Evolutionary conservation across 2,329 filamentous ascomycete species (phyloP), one percentile per base, ranked within the genome.

Genomic region (Exophiala lecanii-corni): DNA sequence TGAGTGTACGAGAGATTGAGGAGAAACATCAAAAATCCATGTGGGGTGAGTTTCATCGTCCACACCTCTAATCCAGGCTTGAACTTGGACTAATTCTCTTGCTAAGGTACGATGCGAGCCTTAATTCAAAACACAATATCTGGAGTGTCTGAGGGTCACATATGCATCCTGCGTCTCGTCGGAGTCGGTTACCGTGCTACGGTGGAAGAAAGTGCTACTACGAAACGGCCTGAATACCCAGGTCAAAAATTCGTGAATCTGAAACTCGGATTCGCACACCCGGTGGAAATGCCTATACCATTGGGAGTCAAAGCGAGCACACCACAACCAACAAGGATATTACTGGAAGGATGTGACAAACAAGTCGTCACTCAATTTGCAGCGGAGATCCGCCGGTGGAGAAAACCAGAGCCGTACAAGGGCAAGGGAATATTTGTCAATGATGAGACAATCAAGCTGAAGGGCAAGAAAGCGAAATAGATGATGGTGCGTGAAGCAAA

Each of bases 371-470:
- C 89, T 76, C 82, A 85, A 45, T 96, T 97, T 66, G 92, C 92
- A 13, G 92, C 92, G 1, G 74, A 82, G 57, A 94, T 98, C 55
- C 76, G 88, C 57, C 78, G 74, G 67, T 97, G 91, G 91, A 82
- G 92, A 62, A 78, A 78, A 53, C 92, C 92, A 20, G 92, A 98
- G 71, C 92, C 92, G 54, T 98, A 98, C 70, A 98, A 98, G 79
- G 92, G 92, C 55, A 97, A 98, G 80, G 92, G 92, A 58, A 94
- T 98, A 57, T 98, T 97, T 64, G 83, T 98, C 58, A 94, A 97
- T 61, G 88, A 89, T 52, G 89, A 98, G 76, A 96, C 89, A 20
- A 96, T 98, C 71, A 94, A 85, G 76, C 67, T 98, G 68, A 98
- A 98, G 82, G 84, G 87, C 60, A 98, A 96, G 84, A 92, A 91